Conservation (phyloP, 2,329 filamentous ascomycete species). For the Rugonectria rugulosa region DNA sequence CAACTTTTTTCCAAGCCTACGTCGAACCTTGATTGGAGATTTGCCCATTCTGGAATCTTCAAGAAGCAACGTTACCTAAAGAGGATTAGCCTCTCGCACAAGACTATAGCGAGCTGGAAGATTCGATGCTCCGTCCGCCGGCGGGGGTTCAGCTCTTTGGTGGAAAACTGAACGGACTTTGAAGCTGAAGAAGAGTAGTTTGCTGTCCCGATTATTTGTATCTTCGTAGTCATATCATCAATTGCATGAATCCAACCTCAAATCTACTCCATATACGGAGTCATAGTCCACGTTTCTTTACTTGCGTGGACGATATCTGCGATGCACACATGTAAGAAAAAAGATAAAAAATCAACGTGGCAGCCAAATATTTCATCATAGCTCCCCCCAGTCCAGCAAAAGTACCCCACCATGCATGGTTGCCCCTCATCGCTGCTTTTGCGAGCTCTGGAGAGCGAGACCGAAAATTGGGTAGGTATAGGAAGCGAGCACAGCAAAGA, state of each 20-base stretch:
- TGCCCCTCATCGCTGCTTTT: conserved; percentile 71
- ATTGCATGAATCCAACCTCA: too few relatives aligned
- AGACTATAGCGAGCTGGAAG: conserved; percentile 16
- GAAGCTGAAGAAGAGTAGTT: too few relatives aligned
- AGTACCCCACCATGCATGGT: conserved; percentile 63
- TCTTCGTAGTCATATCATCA: too few relatives aligned
- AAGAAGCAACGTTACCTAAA: conserved; percentile 43
- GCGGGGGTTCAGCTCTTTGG: conserved; percentile 1
- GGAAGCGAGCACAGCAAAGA: conserved; percentile 3
- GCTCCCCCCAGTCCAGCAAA: conserved; percentile 35
- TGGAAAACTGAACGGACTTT: too few relatives aligned
- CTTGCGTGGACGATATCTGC: too few relatives aligned
- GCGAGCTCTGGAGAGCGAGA: conserved; percentile 22
- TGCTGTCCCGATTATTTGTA: background rate
- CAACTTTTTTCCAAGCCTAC: conserved; percentile 28
- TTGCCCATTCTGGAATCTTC: conserved; percentile 53
- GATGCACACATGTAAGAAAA: too few relatives aligned
- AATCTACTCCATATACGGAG: too few relatives aligned
- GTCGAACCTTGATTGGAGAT: conserved; percentile 33
- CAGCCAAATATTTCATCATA: conserved; percentile 39
- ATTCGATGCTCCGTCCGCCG: conserved; percentile 27
- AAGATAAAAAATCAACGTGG: conserved; percentile 33
- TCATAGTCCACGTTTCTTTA: too few relatives aligned
- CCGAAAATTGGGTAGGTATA: conserved; percentile 23
- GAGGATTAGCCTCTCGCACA: conserved; percentile 34